A percentile compares a stretch with the other conserved stretches of the same genome.
Evolutionary conservation across 805 yeast species (phyloP).

Genomic region (Phaffomyces thermotolerans): DNA sequence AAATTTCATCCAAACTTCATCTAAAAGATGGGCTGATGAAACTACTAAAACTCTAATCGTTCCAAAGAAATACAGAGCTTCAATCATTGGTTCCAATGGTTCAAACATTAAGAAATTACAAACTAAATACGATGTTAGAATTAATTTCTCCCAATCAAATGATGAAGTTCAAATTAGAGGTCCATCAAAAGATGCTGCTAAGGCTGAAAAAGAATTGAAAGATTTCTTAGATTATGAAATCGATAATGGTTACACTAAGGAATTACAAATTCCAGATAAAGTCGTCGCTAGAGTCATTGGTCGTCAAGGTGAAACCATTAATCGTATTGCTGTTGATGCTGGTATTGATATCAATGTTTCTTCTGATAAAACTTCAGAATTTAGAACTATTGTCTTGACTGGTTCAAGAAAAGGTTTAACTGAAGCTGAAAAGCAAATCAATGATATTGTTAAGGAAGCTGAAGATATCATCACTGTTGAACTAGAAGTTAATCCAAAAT

Average conservation of each 20-base stretch:
- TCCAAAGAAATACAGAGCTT: slow-evolving; percentile 72
- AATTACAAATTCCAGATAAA: slow-evolving; percentile 59
- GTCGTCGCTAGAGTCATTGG: slow-evolving; percentile 88
- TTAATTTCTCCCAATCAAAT: slow-evolving; percentile 61
- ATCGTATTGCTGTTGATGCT: slow-evolving; percentile 60
- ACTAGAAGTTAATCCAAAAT: slow-evolving; percentile 63
- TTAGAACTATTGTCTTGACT: slow-evolving; percentile 57
- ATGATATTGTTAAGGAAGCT: slow-evolving; percentile 54
- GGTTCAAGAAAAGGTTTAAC: slow-evolving; percentile 75
- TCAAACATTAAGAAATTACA: slow-evolving; percentile 75
- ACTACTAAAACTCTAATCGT: slow-evolving; percentile 53
- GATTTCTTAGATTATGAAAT: slow-evolving; percentile 81
- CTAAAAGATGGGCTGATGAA: slow-evolving; percentile 81
- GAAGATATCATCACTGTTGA: slow-evolving; percentile 53
- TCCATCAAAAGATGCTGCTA: slow-evolving; percentile 81
- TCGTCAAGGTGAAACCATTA: slow-evolving; percentile 76
- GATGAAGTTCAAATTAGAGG: slow-evolving; percentile 72
- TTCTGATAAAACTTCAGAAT: slow-evolving; percentile 40
- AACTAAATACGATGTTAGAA: slow-evolving; percentile 76
- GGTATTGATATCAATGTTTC: slow-evolving; percentile 41
- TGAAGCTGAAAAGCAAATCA: slow-evolving; percentile 59
- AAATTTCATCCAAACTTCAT: slow-evolving; percentile 45
- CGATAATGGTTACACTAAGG: slow-evolving; percentile 68
- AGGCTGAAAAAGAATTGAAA: slow-evolving; percentile 75
- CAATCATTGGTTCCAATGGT: slow-evolving; percentile 80